A percentile compares a stretch with the other conserved stretches of the same genome.
Conservation (phyloP, 225 moss, liverwort and hornwort genomes). For the Thuidium tamariscinum region DNA sequence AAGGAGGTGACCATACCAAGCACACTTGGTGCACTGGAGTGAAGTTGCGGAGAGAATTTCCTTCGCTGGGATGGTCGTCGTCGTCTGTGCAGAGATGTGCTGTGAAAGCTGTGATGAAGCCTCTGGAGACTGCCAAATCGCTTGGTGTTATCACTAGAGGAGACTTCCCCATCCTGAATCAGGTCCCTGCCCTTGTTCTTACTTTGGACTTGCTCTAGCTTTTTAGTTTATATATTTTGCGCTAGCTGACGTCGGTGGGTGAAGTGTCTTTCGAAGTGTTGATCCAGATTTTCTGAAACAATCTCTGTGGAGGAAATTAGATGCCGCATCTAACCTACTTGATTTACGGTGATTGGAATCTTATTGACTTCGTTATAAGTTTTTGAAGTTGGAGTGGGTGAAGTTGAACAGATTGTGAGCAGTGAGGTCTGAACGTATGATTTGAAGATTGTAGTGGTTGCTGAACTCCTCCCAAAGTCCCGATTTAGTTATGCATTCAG, state of each 20-base stretch:
- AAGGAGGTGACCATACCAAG: neutral
- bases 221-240: neutral
- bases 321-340: too few species aligned
- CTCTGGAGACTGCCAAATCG: neutral
- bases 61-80: too few species aligned
- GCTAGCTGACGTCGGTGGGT: too few species aligned
- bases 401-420: neutral
- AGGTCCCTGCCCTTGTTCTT: neutral
- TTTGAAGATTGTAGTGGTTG: neutral
- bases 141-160: slow-evolving; percentile 48
- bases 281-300: neutral
- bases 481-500: neutral
- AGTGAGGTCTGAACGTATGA: too few species aligned
- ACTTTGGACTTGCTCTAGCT: neutral
- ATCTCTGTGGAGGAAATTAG: neutral
- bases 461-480: neutral
- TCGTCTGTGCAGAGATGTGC: neutral
- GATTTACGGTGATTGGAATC: neutral
- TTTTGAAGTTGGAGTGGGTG: neutral
- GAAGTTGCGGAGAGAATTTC: neutral
- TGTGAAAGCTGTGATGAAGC: neutral
- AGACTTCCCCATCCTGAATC: slow-evolving; percentile 74
- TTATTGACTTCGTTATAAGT: neutral
- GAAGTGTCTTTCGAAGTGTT: neutral
- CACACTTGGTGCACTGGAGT: neutral